Conservation (phyloP, 306 rosid genomes). For the Dalbergia cultrata region DNA sequence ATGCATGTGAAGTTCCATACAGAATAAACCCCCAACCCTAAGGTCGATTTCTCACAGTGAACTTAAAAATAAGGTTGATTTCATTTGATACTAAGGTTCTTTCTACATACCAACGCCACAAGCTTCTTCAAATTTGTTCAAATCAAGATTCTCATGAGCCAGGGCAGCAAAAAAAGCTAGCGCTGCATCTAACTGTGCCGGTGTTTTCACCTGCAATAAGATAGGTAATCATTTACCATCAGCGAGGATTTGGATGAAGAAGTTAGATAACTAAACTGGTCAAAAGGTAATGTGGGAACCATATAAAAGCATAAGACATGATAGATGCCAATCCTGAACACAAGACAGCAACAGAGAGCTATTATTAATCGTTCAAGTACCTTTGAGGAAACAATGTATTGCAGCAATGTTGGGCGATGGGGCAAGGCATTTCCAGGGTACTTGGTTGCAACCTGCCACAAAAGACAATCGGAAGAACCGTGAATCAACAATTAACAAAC, state of each 20-base stretch:
- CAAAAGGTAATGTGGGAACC: slow-evolving; percentile 17
- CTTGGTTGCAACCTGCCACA: slow-evolving; percentile 88
- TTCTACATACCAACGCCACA: slow-evolving; percentile 87
- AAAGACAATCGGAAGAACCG: slow-evolving; percentile 19
- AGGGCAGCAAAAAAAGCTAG: slow-evolving; percentile 64
- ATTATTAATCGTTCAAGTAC: slow-evolving; percentile 42
- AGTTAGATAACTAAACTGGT: background rate
- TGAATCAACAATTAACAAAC: background rate
- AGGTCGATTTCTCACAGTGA: background rate
- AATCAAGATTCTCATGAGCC: slow-evolving; percentile 62
- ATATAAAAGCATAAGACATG: background rate
- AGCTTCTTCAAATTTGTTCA: slow-evolving; percentile 77
- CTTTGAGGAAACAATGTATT: slow-evolving; percentile 78
- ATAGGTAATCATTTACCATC: slow-evolving; percentile 7
- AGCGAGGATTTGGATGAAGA: background rate
- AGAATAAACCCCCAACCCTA: slow-evolving; percentile 9
- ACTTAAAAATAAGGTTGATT: background rate
- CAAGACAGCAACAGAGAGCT: slow-evolving; percentile 1
- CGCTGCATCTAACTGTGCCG: slow-evolving; percentile 91
- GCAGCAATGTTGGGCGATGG: slow-evolving; percentile 75
- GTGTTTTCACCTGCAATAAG: slow-evolving; percentile 77
- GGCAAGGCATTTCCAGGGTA: slow-evolving; percentile 83
- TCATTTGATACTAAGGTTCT: background rate
- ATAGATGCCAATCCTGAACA: slow-evolving; percentile 6
- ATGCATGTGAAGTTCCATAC: background rate